Base-by-base conservation (phyloP, 2,329 filamentous ascomycete genomes). In the Penicillium sp. region DNA sequence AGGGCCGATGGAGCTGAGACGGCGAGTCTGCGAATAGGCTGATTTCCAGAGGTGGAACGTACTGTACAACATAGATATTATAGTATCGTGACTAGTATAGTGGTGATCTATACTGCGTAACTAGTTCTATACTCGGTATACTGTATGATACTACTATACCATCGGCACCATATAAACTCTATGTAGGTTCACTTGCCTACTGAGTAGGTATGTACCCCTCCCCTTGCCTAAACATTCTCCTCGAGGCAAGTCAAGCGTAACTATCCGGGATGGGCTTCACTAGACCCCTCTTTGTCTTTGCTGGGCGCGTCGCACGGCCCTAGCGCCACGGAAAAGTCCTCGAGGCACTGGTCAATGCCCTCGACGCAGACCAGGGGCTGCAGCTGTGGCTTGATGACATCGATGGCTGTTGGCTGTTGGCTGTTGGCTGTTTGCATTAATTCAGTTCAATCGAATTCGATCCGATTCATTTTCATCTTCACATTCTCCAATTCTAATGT, bases 311-410 rank as follows among this genome's bases (percentile, higher is more conserved):
- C 13, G 39, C 39, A 42, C 39, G 39, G 39, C 23, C 39, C 26
- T 42, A 21, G 39, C 39, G 26, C 39, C 39, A 29, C 17, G 24
- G 39, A 9, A 21, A 29, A 29, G n/a, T 29, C n/a, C n/a, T n/a
- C 29, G 39, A 41, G 26, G 41, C 41, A 20, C 37, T 45, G 30
- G 42, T 21, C 42, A 29, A 52, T 24, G 21, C 36, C 21, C 33
- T 18, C 17, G 32, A 2, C 7, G 5, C 9, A 13, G 2, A 13
- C 24, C 20, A 23, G 12, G 8, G 36, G 36, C 36, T 24, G 36
- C 36, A 40, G 13, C 13, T 40, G 36, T 40, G 36, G 21, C 36
- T 39, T 39, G 18, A 23, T 58, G 54, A 58, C 56, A 58, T 59
- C 51, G 52, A 59, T 55, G 55, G 56, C 56, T 42, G 40, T 9